Conservation (phyloP, 1,284 basidiomycete genomes). For the Rhodotorula sp. region DNA sequence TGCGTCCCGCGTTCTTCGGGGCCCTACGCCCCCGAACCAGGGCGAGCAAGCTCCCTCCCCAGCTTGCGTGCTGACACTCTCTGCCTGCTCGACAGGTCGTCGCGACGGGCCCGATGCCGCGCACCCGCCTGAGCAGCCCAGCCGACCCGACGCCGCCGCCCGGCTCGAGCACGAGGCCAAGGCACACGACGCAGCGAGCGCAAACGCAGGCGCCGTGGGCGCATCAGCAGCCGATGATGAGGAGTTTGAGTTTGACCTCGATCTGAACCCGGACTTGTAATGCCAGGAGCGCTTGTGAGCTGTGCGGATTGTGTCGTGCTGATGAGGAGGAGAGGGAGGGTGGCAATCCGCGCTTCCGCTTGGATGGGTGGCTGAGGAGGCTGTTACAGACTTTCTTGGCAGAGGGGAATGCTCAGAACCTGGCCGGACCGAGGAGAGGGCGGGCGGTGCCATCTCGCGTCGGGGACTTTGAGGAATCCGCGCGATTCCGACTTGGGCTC, state of each 20-base stretch:
- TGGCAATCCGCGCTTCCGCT: not conserved
- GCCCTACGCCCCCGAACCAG: not conserved
- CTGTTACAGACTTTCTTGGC: not conserved
- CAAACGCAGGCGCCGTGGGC: not conserved
- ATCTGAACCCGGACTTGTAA: conserved; percentile 46
- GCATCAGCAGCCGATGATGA: conserved; percentile 22
- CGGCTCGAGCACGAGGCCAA: conserved; percentile 30
- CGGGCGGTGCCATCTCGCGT: too few relatives aligned
- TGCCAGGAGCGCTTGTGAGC: not conserved
- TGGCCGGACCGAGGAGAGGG: not conserved
- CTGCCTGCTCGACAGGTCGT: not conserved
- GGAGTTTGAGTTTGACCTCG: conserved; percentile 46
- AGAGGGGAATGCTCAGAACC: too few relatives aligned
- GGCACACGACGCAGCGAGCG: conserved; percentile 10
- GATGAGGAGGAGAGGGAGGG: not conserved
- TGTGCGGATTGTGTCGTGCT: not conserved
- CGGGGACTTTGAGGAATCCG: too few relatives aligned
- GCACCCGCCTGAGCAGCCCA: not conserved
- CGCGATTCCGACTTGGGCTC: too few relatives aligned
- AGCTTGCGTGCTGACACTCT: not conserved
- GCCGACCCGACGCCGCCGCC: conserved; percentile 17
- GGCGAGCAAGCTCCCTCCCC: too few relatives aligned
- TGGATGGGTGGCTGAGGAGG: too few relatives aligned
- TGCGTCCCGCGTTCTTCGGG: conserved; percentile 9
- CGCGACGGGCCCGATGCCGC: not conserved